These are phyloP conservation scores for Geosmithia morbida DNA, from an alignment of 2,329 filamentous ascomycete genomes.

Conservation along the genomic window DNA sequence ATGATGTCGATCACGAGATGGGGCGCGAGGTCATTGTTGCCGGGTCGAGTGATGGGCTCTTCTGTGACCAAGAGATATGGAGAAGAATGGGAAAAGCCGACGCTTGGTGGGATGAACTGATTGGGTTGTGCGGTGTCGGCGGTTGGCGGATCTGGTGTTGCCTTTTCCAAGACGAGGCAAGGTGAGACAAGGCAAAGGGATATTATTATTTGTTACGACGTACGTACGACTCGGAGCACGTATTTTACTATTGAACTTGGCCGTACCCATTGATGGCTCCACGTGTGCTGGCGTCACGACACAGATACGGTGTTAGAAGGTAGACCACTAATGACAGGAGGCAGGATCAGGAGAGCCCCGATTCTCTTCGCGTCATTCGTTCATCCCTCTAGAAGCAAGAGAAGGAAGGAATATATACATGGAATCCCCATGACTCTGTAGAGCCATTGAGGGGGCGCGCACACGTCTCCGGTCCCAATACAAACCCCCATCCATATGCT, in stretches of 20 bases:
- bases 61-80: background rate
- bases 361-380: too few relatives aligned
- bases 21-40: constrained; percentile 7
- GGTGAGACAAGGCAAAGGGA: background rate
- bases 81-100: background rate
- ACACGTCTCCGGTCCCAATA: too few relatives aligned
- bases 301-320: background rate
- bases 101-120: background rate
- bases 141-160: background rate
- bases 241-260: too few relatives aligned
- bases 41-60: background rate
- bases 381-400: too few relatives aligned
- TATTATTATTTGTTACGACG: background rate
- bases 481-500: too few relatives aligned
- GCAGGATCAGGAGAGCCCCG: too few relatives aligned
- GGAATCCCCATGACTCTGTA: too few relatives aligned
- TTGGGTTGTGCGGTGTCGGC: background rate
- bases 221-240: too few relatives aligned
- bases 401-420: too few relatives aligned
- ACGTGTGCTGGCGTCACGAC: background rate
- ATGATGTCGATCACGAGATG: constrained; percentile 1
- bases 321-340: too few relatives aligned
- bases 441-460: too few relatives aligned
- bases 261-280: background rate
- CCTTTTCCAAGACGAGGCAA: background rate